These are phyloP conservation scores for Phylloporus sp. DNA, from an alignment of 768 basidiomycete species.

Conservation along the genomic window DNA sequence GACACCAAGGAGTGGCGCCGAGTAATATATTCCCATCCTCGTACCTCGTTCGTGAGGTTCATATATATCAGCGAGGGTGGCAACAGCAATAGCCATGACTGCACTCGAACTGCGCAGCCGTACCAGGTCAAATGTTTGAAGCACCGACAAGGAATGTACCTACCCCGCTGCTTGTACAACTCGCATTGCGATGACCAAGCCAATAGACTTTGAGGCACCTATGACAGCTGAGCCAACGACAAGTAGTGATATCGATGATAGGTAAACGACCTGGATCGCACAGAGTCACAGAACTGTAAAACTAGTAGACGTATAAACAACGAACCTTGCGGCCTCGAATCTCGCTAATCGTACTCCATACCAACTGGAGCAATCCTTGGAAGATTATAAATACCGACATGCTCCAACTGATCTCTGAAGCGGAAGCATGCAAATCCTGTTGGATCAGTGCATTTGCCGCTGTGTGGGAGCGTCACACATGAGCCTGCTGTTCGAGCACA, in stretches of 20 bases:
- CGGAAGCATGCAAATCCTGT: slow-evolving; percentile 56
- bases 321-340: background rate
- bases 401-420: slow-evolving; percentile 60
- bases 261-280: slow-evolving; percentile 46
- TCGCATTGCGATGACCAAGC: slow-evolving; percentile 62
- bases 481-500: background rate
- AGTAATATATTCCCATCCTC: slow-evolving; percentile 80
- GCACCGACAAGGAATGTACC: slow-evolving; percentile 5
- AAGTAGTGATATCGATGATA: slow-evolving; percentile 50
- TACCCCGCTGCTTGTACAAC: slow-evolving; percentile 63
- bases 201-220: slow-evolving; percentile 52
- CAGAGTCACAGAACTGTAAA: background rate
- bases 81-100: slow-evolving; percentile 61
- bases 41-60: slow-evolving; percentile 71
- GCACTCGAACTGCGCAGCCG: slow-evolving; percentile 49
- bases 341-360: slow-evolving; percentile 29
- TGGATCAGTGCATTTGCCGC: slow-evolving; percentile 69
- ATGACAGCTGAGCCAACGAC: slow-evolving; percentile 55
- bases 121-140: background rate
- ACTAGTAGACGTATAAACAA: background rate
- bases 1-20: slow-evolving; percentile 73
- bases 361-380: slow-evolving; percentile 49
- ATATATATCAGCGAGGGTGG: slow-evolving; percentile 76
- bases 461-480: slow-evolving; percentile 24
- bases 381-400: slow-evolving; percentile 70